Conservation (phyloP, 306 rosid species). For the Ochetophila trinervis region DNA sequence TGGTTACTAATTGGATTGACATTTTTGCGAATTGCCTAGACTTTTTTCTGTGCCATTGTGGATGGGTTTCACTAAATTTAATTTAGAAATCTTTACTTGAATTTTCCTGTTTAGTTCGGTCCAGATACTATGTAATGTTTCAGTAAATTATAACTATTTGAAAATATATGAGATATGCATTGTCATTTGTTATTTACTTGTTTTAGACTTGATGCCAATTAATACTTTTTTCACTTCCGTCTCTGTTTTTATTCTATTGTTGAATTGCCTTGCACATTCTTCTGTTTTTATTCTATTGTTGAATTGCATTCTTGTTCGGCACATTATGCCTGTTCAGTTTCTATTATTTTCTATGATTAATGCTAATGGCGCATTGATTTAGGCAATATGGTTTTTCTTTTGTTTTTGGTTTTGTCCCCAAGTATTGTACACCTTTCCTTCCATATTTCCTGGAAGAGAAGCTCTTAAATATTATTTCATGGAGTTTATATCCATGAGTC, state of each 20-base stretch:
- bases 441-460: too few relatives aligned
- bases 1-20: slow-evolving; percentile 1
- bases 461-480: too few relatives aligned
- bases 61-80: background rate
- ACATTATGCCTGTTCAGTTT: background rate
- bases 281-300: background rate
- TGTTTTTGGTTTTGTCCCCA: background rate
- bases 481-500: too few relatives aligned
- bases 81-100: background rate
- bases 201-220: background rate
- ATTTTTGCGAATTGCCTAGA: slow-evolving; percentile 7
- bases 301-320: slow-evolving; percentile 1
- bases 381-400: background rate
- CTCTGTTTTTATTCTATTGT: background rate
- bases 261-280: background rate
- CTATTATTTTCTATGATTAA: background rate
- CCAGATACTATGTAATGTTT: background rate
- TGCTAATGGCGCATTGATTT: background rate
- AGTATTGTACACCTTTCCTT: too few relatives aligned
- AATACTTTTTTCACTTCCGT: background rate
- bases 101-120: background rate
- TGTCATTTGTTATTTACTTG: too few relatives aligned
- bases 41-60: slow-evolving; percentile 9
- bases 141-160: background rate
- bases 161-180: background rate